Conservation (phyloP, 192 early-diverging fungal genomes). For the Coemansia sp. region DNA sequence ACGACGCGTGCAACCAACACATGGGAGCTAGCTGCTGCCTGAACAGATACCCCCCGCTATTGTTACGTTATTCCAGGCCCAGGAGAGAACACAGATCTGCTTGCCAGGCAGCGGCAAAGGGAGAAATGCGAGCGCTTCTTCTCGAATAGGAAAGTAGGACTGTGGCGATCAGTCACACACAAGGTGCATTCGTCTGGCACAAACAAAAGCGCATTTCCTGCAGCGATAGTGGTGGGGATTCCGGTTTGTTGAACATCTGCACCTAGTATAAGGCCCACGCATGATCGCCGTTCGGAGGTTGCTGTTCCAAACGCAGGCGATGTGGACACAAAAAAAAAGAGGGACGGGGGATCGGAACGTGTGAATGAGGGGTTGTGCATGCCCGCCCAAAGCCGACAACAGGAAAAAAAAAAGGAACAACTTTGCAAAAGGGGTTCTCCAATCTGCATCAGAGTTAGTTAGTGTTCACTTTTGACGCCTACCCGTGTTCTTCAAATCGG, state of each 20-base stretch:
- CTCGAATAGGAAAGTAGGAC: background rate
- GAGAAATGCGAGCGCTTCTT: background rate
- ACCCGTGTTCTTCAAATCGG: slow-evolving; percentile 15
- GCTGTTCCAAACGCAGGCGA: slow-evolving; percentile 9
- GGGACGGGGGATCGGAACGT: slow-evolving; percentile 16
- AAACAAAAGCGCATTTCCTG: slow-evolving; percentile 1
- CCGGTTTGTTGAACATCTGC: slow-evolving; percentile 2
- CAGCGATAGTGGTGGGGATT: slow-evolving; percentile 1
- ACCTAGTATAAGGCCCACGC: slow-evolving; percentile 2
- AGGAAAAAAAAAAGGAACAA: slow-evolving; percentile 10
- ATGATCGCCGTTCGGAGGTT: slow-evolving; percentile 4
- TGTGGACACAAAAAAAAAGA: background rate
- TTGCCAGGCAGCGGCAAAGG: background rate
- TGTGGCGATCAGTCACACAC: slow-evolving; percentile 12
- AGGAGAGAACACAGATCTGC: slow-evolving; percentile 7
- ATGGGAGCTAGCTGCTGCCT: background rate
- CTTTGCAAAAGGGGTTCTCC: slow-evolving; percentile 6
- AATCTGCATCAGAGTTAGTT: slow-evolving; percentile 35
- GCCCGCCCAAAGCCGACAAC: background rate
- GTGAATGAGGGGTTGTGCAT: slow-evolving; percentile 12
- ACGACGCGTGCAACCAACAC: background rate
- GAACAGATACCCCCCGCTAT: background rate
- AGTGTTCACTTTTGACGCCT: slow-evolving; percentile 17
- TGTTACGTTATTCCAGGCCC: background rate
- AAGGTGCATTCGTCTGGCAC: background rate